Evolutionary conservation across 768 basidiomycete genomes (phyloP), one percentile per base, ranked within the genome.

Genomic region (Pleurotus pulmonarius): DNA sequence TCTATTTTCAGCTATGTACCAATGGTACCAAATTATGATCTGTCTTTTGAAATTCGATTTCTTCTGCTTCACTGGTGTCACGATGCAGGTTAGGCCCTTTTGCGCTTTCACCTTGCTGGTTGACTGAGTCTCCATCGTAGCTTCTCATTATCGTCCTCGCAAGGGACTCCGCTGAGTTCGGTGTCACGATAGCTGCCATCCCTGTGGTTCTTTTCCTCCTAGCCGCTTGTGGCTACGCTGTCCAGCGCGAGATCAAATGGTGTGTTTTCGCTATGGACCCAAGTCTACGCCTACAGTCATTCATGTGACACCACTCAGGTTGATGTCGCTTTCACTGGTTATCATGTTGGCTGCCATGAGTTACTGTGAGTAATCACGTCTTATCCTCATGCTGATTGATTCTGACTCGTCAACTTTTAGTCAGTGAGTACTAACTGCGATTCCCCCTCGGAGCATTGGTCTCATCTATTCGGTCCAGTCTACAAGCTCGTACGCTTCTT

Each of bases 41-140:
- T 92, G 90, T 65, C 78, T 94, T 52, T 81, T 94, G 63, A 94
- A 92, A 67, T 92, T 94, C 68, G 91, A 94, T 69, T 94, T 92
- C 70, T 94, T 94, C 75, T 84, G 82, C 68, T 93, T 94, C 66
- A 78, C 81, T 18, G 92, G 87, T n/a, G 86, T 93, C 22, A 92
- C 91, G 2, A 92, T 92, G 81, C 92, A 94, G 83, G 91, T 83
- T 49, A 37, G 63, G 48, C 9, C 15, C 20, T 6, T 25, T 18
- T 24, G 16, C 48, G 20, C 49, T n/a, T 56, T 22, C 13, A 40
- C 49, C 5, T 46, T 45, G 44, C 40, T 56, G 37, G 5, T 39
- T 29, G 29, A 45, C 18, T 46, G 51, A 18, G 25, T 46, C 46
- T 57, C 48, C 59, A 39, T 15, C 47, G 4, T 53, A 93, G 92